These are phyloP conservation scores for Gremmenia infestans DNA, from an alignment of 2,329 filamentous ascomycete species.

Conservation along the genomic window DNA sequence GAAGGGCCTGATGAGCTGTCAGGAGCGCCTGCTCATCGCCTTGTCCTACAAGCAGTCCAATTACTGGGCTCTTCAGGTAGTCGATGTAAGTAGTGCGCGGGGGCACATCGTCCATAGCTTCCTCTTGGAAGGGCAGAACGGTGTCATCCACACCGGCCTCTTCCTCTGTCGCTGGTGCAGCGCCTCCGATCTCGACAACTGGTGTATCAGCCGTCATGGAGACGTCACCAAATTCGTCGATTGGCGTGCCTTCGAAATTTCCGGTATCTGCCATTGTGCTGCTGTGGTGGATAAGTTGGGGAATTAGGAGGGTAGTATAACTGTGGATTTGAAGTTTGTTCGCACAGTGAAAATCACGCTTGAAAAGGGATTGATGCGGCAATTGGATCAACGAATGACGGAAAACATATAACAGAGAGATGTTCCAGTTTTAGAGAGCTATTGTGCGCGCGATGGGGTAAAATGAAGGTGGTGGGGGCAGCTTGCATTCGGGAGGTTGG, in stretches of 20 bases:
- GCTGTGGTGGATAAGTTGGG: neutral
- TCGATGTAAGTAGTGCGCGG: constrained; percentile 41
- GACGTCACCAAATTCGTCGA: constrained; percentile 22
- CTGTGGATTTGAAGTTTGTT: neutral
- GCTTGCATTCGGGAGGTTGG: neutral
- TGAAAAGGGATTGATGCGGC: neutral
- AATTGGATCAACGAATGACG: constrained; percentile 1
- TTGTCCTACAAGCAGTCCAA: constrained; percentile 61
- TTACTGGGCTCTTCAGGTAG: constrained; percentile 64
- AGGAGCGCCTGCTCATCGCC: constrained; percentile 58
- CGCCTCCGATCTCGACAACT: constrained; percentile 25
- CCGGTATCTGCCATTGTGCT: constrained; percentile 20
- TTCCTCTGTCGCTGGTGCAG: neutral
- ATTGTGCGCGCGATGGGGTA: neutral
- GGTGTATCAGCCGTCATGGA: constrained; percentile 26
- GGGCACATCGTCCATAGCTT: constrained; percentile 17
- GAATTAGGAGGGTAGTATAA: neutral
- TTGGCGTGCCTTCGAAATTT: constrained; percentile 3
- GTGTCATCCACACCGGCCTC: constrained; percentile 11
- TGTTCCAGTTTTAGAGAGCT: neutral
- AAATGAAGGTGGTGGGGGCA: constrained; percentile 3
- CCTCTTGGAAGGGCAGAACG: constrained; percentile 19
- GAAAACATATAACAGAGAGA: neutral
- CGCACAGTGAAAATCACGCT: neutral
- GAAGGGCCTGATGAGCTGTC: constrained; percentile 73